Evolutionary conservation across 345 rosid genomes (phyloP).

Genomic region (Physaria fendleri): DNA sequence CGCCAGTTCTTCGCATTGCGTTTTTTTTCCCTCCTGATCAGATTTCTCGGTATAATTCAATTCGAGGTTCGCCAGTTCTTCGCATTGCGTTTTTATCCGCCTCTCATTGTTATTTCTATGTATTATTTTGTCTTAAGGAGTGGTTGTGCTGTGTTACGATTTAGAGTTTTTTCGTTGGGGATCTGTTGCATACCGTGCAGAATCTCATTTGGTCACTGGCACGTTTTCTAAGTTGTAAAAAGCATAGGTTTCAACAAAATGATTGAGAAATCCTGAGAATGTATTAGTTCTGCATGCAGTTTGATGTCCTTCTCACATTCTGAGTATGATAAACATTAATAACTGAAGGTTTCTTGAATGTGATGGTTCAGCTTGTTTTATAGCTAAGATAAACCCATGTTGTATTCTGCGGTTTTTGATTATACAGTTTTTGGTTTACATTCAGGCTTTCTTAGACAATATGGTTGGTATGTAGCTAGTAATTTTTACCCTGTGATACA

Average conservation of each 20-base stretch:
- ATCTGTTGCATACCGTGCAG: neutral
- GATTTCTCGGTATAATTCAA: slow-evolving; percentile 82
- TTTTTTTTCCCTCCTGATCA: slow-evolving; percentile 93
- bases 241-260: neutral
- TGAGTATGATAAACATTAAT: neutral
- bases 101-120: slow-evolving; percentile 15
- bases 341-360: neutral
- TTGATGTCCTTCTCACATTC: neutral
- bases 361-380: neutral
- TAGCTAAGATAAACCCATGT: neutral
- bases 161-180: neutral
- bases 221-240: neutral
- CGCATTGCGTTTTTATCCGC: neutral
- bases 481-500: slow-evolving; percentile 38
- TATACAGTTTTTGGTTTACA: slow-evolving; percentile 12
- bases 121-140: no score
- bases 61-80: slow-evolving; percentile 49
- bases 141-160: neutral
- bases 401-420: neutral
- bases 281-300: neutral
- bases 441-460: slow-evolving; percentile 9
- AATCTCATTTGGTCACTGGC: neutral
- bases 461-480: slow-evolving; percentile 18
- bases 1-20: slow-evolving; percentile 2
- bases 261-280: neutral